phyloP scores from a whole-genome alignment of 345 rosid species.

The Gossypium rotundifolium region DNA sequence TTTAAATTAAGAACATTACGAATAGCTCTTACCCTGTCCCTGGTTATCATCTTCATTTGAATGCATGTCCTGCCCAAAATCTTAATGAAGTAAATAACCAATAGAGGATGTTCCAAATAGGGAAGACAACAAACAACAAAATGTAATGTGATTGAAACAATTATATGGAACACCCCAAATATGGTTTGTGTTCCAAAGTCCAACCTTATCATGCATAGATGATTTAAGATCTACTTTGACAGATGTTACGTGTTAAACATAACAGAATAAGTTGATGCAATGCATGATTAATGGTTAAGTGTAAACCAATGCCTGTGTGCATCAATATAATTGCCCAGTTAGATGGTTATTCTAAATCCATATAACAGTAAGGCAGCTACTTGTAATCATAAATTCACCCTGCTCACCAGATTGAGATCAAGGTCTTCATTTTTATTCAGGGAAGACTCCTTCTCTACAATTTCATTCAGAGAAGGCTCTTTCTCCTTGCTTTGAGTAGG shows the following conservation, averaged over 20 bases:
- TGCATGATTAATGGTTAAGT: background rate
- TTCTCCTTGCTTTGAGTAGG: constrained; percentile 18
- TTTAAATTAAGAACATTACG: background rate
- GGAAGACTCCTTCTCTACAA: background rate
- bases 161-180: background rate
- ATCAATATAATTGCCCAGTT: background rate
- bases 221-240: background rate
- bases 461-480: constrained; percentile 15
- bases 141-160: background rate
- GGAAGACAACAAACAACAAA: background rate
- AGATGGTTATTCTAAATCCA: background rate
- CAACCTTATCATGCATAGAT: background rate
- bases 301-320: background rate
- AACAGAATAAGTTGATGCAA: background rate
- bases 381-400: constrained; percentile 26
- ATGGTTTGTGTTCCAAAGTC: background rate
- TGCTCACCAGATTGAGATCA: constrained; percentile 32
- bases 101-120: background rate
- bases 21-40: constrained; percentile 32
- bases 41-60: constrained; percentile 24
- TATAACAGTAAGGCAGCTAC: background rate
- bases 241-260: background rate
- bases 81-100: background rate
- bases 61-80: constrained; percentile 28
- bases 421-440: constrained; percentile 29